Evolutionary conservation across 306 rosid genomes (phyloP).

Genomic region (Myrica gale): DNA sequence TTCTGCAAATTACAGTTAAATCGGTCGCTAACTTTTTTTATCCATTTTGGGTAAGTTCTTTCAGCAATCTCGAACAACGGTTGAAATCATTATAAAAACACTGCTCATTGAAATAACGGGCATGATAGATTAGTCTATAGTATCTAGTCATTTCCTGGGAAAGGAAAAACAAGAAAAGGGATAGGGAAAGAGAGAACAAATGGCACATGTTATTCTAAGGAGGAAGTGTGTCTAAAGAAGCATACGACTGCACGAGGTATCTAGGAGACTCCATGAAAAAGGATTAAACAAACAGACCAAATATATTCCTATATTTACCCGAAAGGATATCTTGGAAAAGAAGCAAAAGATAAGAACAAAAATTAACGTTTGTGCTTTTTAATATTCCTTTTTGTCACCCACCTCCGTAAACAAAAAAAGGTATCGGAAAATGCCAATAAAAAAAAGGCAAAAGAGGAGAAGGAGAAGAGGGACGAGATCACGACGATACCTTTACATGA

Average conservation of each 20-base stretch:
- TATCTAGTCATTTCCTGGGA: background rate
- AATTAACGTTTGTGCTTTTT: too few relatives aligned
- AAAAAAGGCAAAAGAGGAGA: background rate
- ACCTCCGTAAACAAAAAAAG: too few relatives aligned
- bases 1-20: too few relatives aligned
- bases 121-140: too few relatives aligned
- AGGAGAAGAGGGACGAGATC: background rate
- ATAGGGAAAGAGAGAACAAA: background rate
- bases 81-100: too few relatives aligned
- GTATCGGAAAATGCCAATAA: background rate
- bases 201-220: background rate
- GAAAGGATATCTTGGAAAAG: background rate
- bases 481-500: slow-evolving; percentile 23
- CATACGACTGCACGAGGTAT: background rate
- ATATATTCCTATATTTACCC: background rate
- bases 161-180: background rate
- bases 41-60: too few relatives aligned
- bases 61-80: too few relatives aligned
- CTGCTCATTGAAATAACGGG: too few relatives aligned
- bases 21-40: too few relatives aligned
- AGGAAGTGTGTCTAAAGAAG: background rate
- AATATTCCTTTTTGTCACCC: too few relatives aligned
- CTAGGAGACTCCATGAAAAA: too few relatives aligned
- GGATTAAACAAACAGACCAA: too few relatives aligned
- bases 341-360: background rate